These are phyloP conservation scores for Tricholoma sp. DNA, from an alignment of 768 basidiomycete genomes.

Conservation along the genomic window DNA sequence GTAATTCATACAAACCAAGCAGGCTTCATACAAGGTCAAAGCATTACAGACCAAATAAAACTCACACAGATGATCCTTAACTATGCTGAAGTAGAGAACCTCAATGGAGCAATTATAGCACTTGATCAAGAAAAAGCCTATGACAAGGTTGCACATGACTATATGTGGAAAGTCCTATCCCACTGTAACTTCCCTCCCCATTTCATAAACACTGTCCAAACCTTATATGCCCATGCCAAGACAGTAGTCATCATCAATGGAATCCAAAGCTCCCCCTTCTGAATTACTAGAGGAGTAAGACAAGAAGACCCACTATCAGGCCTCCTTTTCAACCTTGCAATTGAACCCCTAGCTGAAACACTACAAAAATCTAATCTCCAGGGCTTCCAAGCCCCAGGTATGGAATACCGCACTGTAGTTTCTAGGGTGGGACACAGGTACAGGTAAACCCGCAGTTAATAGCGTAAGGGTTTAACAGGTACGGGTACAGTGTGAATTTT, in stretches of 20 bases:
- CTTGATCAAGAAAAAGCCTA: constrained; percentile 37
- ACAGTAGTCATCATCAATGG: constrained; percentile 8
- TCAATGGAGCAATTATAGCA: constrained; percentile 20
- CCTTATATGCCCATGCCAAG: background rate
- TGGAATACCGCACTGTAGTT: constrained; percentile 20
- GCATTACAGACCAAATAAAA: too few species aligned
- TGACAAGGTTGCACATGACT: constrained; percentile 29
- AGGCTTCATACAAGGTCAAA: too few species aligned
- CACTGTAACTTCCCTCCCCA: background rate
- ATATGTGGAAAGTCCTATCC: constrained; percentile 21
- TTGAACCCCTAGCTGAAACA: too few species aligned
- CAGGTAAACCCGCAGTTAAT: too few species aligned
- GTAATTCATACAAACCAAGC: too few species aligned
- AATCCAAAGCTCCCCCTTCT: constrained; percentile 4
- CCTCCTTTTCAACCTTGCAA: constrained; percentile 5
- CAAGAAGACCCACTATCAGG: constrained; percentile 5
- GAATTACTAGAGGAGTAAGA: too few species aligned
- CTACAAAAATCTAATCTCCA: too few species aligned
- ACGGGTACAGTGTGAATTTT: too few species aligned
- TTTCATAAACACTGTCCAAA: background rate
- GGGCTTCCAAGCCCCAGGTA: constrained; percentile 6
- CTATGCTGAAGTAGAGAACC: constrained; percentile 16
- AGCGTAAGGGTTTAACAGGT: too few species aligned
- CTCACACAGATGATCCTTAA: constrained; percentile 20
- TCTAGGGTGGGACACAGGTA: too few species aligned